Conservation (phyloP, 2,329 filamentous ascomycete genomes). For the Penicillium olsonii region DNA sequence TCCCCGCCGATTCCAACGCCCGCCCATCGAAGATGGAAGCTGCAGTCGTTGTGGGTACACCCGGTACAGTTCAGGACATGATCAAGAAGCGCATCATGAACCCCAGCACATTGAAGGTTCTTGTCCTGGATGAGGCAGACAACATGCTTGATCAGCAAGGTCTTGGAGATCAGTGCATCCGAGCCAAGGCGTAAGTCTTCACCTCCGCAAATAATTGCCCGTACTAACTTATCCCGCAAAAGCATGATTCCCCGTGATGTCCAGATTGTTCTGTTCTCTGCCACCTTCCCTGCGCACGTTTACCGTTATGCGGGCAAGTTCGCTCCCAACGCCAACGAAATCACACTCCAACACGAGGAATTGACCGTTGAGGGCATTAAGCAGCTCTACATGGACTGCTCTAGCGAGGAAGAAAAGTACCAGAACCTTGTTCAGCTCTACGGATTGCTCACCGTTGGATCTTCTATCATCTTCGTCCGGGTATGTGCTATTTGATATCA, state of each 20-base stretch:
- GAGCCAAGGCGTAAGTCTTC: conserved; percentile 74
- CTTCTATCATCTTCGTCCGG: conserved; percentile 97
- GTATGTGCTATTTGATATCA: conserved; percentile 49
- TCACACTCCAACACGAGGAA: conserved; percentile 86
- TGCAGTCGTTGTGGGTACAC: conserved; percentile 87
- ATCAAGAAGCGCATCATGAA: conserved; percentile 77
- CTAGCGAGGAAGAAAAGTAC: conserved; percentile 80
- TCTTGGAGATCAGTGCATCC: conserved; percentile 89
- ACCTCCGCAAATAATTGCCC: neutral
- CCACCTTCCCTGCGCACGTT: conserved; percentile 86
- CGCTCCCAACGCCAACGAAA: conserved; percentile 80
- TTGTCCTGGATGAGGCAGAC: conserved; percentile 95
- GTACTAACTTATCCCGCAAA: conserved; percentile 32
- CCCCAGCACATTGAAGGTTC: conserved; percentile 68
- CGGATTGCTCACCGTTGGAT: conserved; percentile 92
- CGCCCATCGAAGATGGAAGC: conserved; percentile 70
- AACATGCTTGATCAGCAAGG: conserved; percentile 98
- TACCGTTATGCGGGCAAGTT: conserved; percentile 81
- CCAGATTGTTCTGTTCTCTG: conserved; percentile 95
- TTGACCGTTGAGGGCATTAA: conserved; percentile 96
- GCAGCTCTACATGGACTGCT: conserved; percentile 95
- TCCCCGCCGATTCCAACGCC: conserved; percentile 71
- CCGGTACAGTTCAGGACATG: conserved; percentile 87
- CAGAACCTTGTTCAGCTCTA: conserved; percentile 88
- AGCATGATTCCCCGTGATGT: conserved; percentile 72